These are phyloP conservation scores for Dionaea muscipula DNA, from an alignment of 179 eudicot species.

Conservation along the genomic window DNA sequence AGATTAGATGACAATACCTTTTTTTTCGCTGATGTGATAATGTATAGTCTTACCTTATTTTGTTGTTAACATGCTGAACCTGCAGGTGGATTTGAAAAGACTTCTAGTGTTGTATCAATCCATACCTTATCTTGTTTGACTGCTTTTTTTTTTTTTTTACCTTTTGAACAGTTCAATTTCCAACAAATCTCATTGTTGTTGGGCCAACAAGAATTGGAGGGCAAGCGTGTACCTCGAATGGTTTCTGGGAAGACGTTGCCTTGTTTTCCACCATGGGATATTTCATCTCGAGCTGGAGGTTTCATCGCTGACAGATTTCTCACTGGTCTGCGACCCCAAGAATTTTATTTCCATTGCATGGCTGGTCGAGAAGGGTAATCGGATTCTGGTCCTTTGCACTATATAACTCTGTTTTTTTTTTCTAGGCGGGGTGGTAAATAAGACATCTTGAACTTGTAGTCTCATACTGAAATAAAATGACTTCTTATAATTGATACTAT, in stretches of 20 bases:
- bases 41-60: not conserved
- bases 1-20: no score
- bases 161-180: constrained; percentile 68
- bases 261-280: constrained; percentile 87
- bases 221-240: constrained; percentile 98
- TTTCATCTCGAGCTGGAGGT: constrained; percentile 88
- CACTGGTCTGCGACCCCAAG: constrained; percentile 90
- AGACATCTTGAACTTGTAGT: no score
- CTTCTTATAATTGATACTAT: no score
- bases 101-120: not conserved
- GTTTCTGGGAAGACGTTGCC: constrained; percentile 97
- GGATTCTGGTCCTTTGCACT: not conserved
- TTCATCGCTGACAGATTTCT: constrained; percentile 93
- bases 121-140: not conserved
- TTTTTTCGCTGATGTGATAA: no score
- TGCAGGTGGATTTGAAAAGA: no score
- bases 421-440: no score
- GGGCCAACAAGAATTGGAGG: constrained; percentile 99
- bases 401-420: not conserved
- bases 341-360: constrained; percentile 97
- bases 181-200: constrained; percentile 89
- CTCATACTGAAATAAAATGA: no score
- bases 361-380: constrained; percentile 99
- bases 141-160: no score
- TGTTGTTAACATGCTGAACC: no score